Percentiles rank a stretch among this genome's conserved stretches.
These are phyloP conservation scores for Orbilia ellipsospora DNA, from an alignment of 2,329 filamentous ascomycete species.

Conservation along the genomic window DNA sequence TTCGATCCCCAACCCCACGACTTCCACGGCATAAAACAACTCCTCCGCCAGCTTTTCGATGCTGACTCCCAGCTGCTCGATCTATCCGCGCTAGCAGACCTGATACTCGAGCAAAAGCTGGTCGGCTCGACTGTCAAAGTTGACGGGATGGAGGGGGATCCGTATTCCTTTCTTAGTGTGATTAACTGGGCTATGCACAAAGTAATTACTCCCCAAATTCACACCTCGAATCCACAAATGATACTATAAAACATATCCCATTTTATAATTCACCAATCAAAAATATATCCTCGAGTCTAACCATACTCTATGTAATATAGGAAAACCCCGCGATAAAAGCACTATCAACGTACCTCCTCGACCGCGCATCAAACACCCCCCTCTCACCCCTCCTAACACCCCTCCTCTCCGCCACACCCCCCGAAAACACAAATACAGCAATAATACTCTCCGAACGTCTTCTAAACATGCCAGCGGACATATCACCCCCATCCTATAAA, in stretches of 20 bases:
- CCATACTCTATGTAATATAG: background rate
- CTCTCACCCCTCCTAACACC: conserved; percentile 59
- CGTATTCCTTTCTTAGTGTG: conserved; percentile 61
- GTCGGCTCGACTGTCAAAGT: conserved; percentile 96
- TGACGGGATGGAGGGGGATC: conserved; percentile 85
- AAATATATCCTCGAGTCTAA: no score
- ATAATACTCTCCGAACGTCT: conserved; percentile 90
- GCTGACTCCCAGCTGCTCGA: conserved; percentile 86
- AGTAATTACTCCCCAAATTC: conserved; percentile 60
- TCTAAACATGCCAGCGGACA: conserved; percentile 95
- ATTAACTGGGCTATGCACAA: conserved; percentile 83
- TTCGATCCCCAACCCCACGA: conserved; percentile 95
- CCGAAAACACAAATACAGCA: conserved; percentile 77
- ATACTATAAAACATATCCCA: background rate
- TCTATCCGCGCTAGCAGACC: conserved; percentile 83
- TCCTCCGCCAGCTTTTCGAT: conserved; percentile 92
- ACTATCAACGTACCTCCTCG: conserved; percentile 70
- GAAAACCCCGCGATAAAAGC: conserved; percentile 69
- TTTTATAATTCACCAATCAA: no score
- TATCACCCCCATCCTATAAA: conserved; percentile 90
- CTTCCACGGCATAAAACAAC: conserved; percentile 91
- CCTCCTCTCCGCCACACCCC: conserved; percentile 62
- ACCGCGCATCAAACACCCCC: conserved; percentile 62
- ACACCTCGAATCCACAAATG: background rate
- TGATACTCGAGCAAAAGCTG: conserved; percentile 85